These are phyloP conservation scores for Draba incana DNA, from an alignment of 345 rosid genomes.

Conservation along the genomic window DNA sequence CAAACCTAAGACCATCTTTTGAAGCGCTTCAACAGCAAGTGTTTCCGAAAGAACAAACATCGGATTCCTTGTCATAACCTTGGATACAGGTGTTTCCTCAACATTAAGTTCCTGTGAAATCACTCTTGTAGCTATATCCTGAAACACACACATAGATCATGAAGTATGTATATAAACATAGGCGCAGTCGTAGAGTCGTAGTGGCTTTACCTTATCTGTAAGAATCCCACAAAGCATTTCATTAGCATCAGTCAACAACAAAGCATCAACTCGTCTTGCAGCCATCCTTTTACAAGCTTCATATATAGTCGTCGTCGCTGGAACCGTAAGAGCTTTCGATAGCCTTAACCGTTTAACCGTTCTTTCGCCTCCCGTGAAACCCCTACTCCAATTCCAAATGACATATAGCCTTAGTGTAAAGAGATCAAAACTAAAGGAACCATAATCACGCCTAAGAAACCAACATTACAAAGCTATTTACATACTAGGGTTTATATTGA, in stretches of 20 bases:
- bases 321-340: slow-evolving; percentile 90
- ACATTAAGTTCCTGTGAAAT: slow-evolving; percentile 78
- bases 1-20: slow-evolving; percentile 98
- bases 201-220: slow-evolving; percentile 75
- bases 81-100: slow-evolving; percentile 90
- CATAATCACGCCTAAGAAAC: neutral
- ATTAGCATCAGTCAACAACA: slow-evolving; percentile 87
- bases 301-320: slow-evolving; percentile 72
- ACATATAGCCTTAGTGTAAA: too few species aligned
- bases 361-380: slow-evolving; percentile 76
- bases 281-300: slow-evolving; percentile 98
- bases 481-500: slow-evolving; percentile 1
- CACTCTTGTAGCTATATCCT: slow-evolving; percentile 94
- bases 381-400: slow-evolving; percentile 49
- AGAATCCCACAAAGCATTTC: slow-evolving; percentile 98
- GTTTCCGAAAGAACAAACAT: slow-evolving; percentile 93
- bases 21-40: slow-evolving; percentile 97
- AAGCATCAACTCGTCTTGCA: slow-evolving; percentile 92
- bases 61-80: slow-evolving; percentile 96
- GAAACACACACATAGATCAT: neutral
- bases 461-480: slow-evolving; percentile 7
- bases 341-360: slow-evolving; percentile 88
- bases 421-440: neutral
- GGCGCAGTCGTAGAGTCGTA: neutral
- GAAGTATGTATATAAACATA: neutral